Base-by-base conservation (phyloP, 148 eudicot genomes). In the Cornus suecica region DNA sequence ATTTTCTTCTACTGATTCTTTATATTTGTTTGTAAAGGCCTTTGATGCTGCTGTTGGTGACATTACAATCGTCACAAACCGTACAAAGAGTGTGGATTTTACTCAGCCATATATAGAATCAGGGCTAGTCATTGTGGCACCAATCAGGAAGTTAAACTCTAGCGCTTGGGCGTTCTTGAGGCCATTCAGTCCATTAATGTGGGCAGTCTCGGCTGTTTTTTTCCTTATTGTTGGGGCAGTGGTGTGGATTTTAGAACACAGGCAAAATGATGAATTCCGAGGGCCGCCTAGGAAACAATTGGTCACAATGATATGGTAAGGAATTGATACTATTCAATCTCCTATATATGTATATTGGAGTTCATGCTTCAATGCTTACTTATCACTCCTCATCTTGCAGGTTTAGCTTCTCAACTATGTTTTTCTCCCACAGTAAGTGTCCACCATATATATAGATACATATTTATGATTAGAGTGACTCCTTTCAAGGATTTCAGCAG, bases 61-160 rank as follows among this genome's bases (percentile, higher is more conserved):
- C 77, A 78, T 86, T 58, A 85, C 91, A 2, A 88, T 86, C 61
- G 77, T 86, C 28, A 88, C 88, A 37, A 88, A 84, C 76, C 83
- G 91, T 65, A 82, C 89, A 61, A 86, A 81, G 78, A 67, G 72
- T 52, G 88, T 81, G 74, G 91, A 88, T 77, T 88, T 88, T 65
- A 84, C 91, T 4, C 91, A 88, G 74, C 91, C 91, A 25, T 88
- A 76, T 75, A 84, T 88, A 76, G 91, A 88, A 67, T 88, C 91
- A 0, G 91, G 91, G 32, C 83, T 88, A 41, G 84, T 86, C 58
- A 78, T 88, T 5, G 82, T 88, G 28, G 82, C 75, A 45, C 83
- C 85, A 24, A 62, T 81, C 20, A 82, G 13, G 74, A 51, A 78
- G 75, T 16, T 63, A 69, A 79, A 86, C 72, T 76, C 82, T 15